phyloP scores from a whole-genome alignment of 352 stramenopile species.

The Saprolegnia diclina region DNA sequence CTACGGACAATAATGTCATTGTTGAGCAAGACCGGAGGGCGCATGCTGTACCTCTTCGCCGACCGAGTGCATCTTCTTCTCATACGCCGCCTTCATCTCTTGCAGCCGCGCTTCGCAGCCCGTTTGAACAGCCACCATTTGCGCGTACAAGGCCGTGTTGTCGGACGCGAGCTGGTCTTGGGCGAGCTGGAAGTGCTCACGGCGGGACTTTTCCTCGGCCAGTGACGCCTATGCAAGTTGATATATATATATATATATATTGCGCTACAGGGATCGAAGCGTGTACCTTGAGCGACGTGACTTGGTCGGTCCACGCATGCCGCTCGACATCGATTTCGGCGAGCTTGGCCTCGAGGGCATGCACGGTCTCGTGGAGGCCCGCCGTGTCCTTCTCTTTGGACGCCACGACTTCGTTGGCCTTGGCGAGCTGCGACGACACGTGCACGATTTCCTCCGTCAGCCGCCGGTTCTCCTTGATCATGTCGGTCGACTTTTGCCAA shows the following conservation, averaged over 20 bases:
- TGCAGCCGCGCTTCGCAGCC: slow-evolving; percentile 80
- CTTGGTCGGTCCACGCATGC: slow-evolving; percentile 60
- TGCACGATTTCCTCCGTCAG: slow-evolving; percentile 66
- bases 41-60: slow-evolving; percentile 72
- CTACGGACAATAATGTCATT: background rate
- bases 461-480: slow-evolving; percentile 70
- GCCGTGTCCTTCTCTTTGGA: slow-evolving; percentile 48
- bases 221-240: slow-evolving; percentile 28
- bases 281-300: slow-evolving; percentile 45
- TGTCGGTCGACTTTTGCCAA: slow-evolving; percentile 82
- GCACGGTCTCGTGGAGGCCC: slow-evolving; percentile 50
- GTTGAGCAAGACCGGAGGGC: background rate
- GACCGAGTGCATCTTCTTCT: slow-evolving; percentile 66
- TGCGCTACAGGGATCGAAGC: slow-evolving; percentile 34
- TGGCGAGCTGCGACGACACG: slow-evolving; percentile 53
- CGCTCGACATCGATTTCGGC: slow-evolving; percentile 73
- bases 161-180: slow-evolving; percentile 80
- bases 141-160: slow-evolving; percentile 78
- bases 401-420: slow-evolving; percentile 60
- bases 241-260: background rate
- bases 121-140: slow-evolving; percentile 80
- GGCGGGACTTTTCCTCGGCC: slow-evolving; percentile 68
- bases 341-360: slow-evolving; percentile 43
- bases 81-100: slow-evolving; percentile 55
- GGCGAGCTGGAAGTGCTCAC: slow-evolving; percentile 83